These are phyloP conservation scores for Penicillium glabrum DNA, from an alignment of 2,329 filamentous ascomycete genomes.

Conservation along the genomic window DNA sequence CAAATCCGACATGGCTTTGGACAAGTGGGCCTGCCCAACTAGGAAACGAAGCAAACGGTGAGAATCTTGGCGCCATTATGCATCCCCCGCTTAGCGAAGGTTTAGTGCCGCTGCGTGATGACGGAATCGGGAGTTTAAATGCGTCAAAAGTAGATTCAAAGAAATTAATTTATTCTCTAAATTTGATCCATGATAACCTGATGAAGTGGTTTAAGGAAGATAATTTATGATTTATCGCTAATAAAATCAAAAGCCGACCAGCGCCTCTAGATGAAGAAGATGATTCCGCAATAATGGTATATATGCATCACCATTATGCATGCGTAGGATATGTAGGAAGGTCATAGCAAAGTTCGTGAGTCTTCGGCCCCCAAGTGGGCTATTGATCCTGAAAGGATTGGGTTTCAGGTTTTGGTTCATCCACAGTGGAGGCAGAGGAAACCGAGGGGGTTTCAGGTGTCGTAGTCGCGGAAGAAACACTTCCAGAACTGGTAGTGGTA, in stretches of 20 bases:
- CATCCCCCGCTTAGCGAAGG: neutral
- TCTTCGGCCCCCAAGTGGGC: neutral
- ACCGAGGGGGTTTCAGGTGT: neutral
- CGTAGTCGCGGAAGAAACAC: constrained; percentile 2
- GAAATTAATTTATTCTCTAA: neutral
- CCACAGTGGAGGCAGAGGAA: constrained; percentile 1
- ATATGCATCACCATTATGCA: constrained; percentile 19
- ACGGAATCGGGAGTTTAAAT: neutral
- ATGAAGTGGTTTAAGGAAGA: neutral
- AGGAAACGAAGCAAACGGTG: neutral
- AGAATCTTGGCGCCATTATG: neutral
- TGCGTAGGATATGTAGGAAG: neutral
- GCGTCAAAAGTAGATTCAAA: neutral
- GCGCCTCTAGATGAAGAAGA: constrained; percentile 20
- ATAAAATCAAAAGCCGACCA: constrained; percentile 6
- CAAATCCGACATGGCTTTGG: neutral
- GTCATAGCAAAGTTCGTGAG: neutral
- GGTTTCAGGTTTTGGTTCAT: constrained; percentile 3
- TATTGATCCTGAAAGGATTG: constrained; percentile 1
- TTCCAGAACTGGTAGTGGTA: constrained; percentile 3
- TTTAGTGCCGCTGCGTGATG: neutral
- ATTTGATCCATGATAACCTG: neutral
- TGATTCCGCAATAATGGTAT: constrained; percentile 16
- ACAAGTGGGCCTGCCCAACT: neutral
- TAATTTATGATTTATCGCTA: constrained; percentile 3